Evolutionary conservation across 306 rosid species (phyloP).

Genomic region (Macrotyloma uniflorum): DNA sequence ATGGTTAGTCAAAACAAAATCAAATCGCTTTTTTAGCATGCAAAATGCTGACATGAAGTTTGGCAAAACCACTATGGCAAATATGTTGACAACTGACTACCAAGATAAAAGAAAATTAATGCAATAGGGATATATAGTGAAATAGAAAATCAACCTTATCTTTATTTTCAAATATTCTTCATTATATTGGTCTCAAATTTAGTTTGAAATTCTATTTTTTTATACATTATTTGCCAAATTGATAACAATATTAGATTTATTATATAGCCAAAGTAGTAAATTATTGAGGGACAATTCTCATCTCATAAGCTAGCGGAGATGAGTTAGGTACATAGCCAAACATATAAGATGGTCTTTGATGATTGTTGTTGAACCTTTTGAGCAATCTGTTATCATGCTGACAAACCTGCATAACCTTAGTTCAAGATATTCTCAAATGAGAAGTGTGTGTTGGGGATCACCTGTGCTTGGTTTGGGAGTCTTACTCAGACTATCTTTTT

Average conservation of each 20-base stretch:
- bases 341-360: too few species aligned
- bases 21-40: background rate
- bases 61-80: background rate
- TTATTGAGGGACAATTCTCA: background rate
- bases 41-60: constrained; percentile 4
- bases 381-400: background rate
- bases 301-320: background rate
- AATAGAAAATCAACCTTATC: background rate
- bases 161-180: constrained; percentile 22
- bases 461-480: too few species aligned
- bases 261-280: background rate
- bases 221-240: constrained; percentile 14
- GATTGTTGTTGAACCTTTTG: background rate
- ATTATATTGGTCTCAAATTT: background rate
- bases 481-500: too few species aligned
- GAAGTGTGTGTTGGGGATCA: background rate
- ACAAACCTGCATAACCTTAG: background rate
- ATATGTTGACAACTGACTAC: background rate
- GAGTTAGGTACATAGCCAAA: background rate
- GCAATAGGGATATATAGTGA: constrained; percentile 9
- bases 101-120: background rate
- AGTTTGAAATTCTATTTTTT: constrained; percentile 16
- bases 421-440: background rate
- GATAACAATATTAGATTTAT: constrained; percentile 6
- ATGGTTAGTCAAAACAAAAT: background rate